Conservation (phyloP, 306 rosid genomes). For the Rosa lucieae region DNA sequence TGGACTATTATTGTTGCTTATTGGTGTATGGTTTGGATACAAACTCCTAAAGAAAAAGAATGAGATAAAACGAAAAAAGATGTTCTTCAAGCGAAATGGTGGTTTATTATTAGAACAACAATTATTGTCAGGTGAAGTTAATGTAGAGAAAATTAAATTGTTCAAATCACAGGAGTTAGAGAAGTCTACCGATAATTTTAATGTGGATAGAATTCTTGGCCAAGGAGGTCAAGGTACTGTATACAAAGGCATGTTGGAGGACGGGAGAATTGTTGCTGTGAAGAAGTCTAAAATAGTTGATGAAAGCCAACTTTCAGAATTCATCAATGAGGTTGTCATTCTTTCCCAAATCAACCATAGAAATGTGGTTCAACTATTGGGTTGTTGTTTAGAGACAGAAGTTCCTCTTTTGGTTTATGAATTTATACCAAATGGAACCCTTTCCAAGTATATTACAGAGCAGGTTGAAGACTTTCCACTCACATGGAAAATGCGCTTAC, state of each 20-base stretch:
- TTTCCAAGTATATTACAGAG: background rate
- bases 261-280: constrained; percentile 18
- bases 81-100: constrained; percentile 6
- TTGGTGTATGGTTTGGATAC: background rate
- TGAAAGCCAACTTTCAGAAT: background rate
- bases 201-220: constrained; percentile 7
- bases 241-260: background rate
- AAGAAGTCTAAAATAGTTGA: constrained; percentile 16
- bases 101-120: constrained; percentile 2
- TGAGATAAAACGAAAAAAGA: background rate
- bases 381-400: constrained; percentile 1
- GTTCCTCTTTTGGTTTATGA: constrained; percentile 11
- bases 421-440: constrained; percentile 5
- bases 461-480: background rate
- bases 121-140: background rate
- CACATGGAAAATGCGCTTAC: constrained; percentile 17
- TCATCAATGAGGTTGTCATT: background rate
- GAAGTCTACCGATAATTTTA: constrained; percentile 15
- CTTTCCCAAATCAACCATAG: background rate
- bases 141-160: background rate
- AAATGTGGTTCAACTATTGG: background rate
- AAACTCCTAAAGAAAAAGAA: background rate
- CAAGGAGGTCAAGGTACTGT: constrained; percentile 26
- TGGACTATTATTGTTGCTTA: background rate
- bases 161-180: constrained; percentile 5